These are phyloP conservation scores for Aspergillus piperis DNA, from an alignment of 2,329 filamentous ascomycete species.

Conservation along the genomic window DNA sequence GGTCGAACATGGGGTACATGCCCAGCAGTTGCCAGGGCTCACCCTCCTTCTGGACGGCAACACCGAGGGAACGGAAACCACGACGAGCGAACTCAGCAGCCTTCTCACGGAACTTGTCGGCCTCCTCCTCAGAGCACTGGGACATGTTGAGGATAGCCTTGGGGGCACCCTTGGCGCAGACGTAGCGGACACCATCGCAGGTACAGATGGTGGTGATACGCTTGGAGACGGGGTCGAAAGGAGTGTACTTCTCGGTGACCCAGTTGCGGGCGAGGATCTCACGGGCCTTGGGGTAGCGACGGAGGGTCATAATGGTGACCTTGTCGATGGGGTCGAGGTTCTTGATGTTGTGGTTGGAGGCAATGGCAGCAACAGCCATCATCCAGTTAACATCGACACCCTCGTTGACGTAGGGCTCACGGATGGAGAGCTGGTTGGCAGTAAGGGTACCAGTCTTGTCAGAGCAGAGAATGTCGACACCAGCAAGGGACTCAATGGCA, in stretches of 20 bases:
- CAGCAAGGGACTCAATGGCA: constrained; percentile 72
- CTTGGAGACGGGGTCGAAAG: constrained; percentile 75
- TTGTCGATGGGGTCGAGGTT: constrained; percentile 79
- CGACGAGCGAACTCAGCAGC: constrained; percentile 73
- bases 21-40: constrained; percentile 73
- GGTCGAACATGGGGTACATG: constrained; percentile 79
- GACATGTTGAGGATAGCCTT: constrained; percentile 72
- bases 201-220: constrained; percentile 71
- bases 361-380: constrained; percentile 77
- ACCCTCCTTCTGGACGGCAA: constrained; percentile 75
- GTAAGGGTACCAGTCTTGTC: constrained; percentile 76
- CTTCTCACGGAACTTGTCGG: constrained; percentile 70
- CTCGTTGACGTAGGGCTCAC: constrained; percentile 74
- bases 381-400: constrained; percentile 81
- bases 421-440: constrained; percentile 66
- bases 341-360: constrained; percentile 77
- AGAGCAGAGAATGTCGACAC: constrained; percentile 77
- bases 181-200: constrained; percentile 69
- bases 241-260: constrained; percentile 74
- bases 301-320: constrained; percentile 73
- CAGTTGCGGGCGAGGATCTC: constrained; percentile 74
- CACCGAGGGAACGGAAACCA: constrained; percentile 79
- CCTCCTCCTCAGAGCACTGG: constrained; percentile 66
- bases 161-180: constrained; percentile 75
- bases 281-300: constrained; percentile 74